Percentiles rank a stretch among this genome's conserved stretches.
Conservation (phyloP, 176 grass and related monocot genomes). For the Oryza brachyantha region DNA sequence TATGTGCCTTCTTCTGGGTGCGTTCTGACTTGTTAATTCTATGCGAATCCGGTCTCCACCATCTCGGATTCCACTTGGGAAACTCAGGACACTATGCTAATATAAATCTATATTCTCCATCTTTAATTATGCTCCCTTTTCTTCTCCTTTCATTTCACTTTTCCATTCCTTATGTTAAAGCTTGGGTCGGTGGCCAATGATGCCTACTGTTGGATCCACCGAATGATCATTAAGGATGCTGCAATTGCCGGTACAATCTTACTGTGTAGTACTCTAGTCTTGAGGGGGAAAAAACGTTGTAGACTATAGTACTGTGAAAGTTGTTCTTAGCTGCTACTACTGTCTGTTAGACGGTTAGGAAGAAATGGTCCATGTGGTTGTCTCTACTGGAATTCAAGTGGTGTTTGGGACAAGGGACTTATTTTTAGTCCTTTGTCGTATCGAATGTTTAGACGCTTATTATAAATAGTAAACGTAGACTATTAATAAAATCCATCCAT, state of each 20-base stretch:
- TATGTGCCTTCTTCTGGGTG: neutral
- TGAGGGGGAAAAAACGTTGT: too few species aligned
- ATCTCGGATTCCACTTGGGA: neutral
- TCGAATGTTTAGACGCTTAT: too few species aligned
- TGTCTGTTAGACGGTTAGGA: neutral
- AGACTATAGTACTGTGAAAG: neutral
- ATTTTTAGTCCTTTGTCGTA: too few species aligned
- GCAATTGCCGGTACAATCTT: neutral
- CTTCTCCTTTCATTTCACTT: neutral
- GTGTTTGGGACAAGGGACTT: too few species aligned
- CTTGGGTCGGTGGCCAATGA: slow-evolving; percentile 11
- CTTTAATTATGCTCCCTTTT: neutral
- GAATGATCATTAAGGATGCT: neutral
- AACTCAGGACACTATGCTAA: neutral
- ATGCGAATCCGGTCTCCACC: neutral
- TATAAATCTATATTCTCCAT: neutral
- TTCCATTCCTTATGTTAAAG: neutral
- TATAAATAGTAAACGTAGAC: too few species aligned
- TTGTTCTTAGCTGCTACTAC: neutral
- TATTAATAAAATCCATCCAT: too few species aligned
- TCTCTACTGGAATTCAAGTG: slow-evolving; percentile 16
- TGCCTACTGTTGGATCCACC: neutral
- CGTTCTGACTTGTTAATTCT: neutral
- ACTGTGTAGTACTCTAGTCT: neutral
- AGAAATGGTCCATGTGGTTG: slow-evolving; percentile 13